A percentile compares a stretch with the other conserved stretches of the same genome.
phyloP scores from a whole-genome alignment of 345 rosid species.

The Turritis glabra region DNA sequence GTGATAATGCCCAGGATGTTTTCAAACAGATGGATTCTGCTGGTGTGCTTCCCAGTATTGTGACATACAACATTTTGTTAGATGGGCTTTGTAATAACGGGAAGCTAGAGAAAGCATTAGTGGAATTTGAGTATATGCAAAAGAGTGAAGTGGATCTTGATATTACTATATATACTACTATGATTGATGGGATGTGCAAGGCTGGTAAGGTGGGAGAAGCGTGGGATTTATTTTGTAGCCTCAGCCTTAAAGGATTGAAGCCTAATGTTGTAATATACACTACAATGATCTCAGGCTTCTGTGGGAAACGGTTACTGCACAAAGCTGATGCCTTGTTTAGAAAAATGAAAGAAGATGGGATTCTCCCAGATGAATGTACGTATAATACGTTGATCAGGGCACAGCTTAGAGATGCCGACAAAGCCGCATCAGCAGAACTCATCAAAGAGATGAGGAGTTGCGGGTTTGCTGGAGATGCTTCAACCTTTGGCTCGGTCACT shows the following conservation, averaged over 20 bases:
- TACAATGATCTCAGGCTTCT: background rate
- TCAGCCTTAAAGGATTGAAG: background rate
- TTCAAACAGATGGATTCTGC: background rate
- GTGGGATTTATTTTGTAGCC: background rate
- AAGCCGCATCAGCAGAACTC: background rate
- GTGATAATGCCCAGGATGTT: background rate
- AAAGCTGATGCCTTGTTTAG: background rate
- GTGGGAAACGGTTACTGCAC: background rate
- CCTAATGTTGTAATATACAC: background rate
- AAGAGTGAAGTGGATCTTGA: background rate
- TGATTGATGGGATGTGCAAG: background rate
- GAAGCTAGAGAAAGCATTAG: constrained; percentile 27
- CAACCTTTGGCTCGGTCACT: background rate
- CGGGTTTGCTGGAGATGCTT: background rate
- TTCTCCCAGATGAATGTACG: background rate
- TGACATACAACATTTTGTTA: background rate
- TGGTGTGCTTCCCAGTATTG: background rate
- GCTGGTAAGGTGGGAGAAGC: background rate
- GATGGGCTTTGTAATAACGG: constrained; percentile 29
- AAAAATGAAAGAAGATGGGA: background rate
- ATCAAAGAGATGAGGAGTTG: background rate
- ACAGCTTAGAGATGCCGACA: background rate
- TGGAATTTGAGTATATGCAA: constrained; percentile 23
- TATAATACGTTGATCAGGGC: background rate
- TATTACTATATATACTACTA: background rate